These are phyloP conservation scores for Chaetomiaceae sp. DNA, from an alignment of 2,329 filamentous ascomycete species.

Conservation along the genomic window DNA sequence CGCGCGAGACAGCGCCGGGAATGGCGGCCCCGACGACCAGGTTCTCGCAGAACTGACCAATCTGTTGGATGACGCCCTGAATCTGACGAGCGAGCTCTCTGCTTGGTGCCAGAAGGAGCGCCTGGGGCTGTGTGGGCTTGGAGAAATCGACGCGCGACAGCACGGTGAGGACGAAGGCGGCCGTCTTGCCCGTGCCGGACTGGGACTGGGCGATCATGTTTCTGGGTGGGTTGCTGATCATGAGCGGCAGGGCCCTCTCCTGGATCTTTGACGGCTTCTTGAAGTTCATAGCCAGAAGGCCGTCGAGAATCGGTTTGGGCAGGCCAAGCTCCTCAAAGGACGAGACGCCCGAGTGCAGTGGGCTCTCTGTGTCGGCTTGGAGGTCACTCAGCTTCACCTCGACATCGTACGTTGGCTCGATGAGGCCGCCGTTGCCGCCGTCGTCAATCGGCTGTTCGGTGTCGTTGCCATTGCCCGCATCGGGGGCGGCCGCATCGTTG, in stretches of 20 bases:
- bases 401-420: conserved; percentile 79
- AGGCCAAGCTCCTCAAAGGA: conserved; percentile 82
- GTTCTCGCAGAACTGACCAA: conserved; percentile 77
- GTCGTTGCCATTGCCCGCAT: conserved; percentile 15
- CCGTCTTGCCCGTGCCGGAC: conserved; percentile 96
- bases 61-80: conserved; percentile 72
- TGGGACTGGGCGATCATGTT: conserved; percentile 99
- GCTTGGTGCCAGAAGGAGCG: conserved; percentile 83
- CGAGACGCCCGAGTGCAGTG: conserved; percentile 71
- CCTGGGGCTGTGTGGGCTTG: conserved; percentile 69
- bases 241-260: conserved; percentile 85
- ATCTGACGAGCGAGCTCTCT: conserved; percentile 95
- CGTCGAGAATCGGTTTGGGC: conserved; percentile 61
- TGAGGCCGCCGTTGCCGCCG: conserved; percentile 42
- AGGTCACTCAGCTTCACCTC: conserved; percentile 89
- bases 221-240: conserved; percentile 77
- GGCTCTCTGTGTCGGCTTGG: conserved; percentile 80
- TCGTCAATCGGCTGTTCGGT: conserved; percentile 27
- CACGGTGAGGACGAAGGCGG: conserved; percentile 90
- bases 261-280: conserved; percentile 97
- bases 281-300: conserved; percentile 78
- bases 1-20: conserved; percentile 68
- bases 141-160: conserved; percentile 78
- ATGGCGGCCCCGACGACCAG: conserved; percentile 78
- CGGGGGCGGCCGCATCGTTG: conserved; percentile 22